Evolutionary conservation across 164 flowering plant species (phyloP).

Genomic region (Berberis thunbergii): DNA sequence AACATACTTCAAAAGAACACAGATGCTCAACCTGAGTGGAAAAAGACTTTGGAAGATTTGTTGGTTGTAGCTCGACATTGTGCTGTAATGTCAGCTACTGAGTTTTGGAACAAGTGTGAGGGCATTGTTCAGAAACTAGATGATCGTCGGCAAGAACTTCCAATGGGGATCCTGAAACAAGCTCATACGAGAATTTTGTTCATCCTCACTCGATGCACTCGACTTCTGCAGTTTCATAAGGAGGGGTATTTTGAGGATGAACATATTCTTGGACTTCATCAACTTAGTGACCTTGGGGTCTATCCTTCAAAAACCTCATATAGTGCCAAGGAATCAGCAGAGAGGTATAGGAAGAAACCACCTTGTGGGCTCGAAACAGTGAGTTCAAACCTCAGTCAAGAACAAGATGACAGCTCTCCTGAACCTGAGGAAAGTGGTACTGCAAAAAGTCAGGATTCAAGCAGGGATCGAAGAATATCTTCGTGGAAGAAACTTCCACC

Average conservation of each 20-base stretch:
- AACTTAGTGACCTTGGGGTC: conserved; percentile 90
- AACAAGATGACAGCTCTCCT: conserved; percentile 21
- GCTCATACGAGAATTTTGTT: conserved; percentile 83
- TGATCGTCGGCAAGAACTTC: conserved; percentile 88
- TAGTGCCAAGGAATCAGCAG: conserved; percentile 27
- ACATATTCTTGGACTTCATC: conserved; percentile 63
- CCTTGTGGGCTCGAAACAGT: conserved; percentile 25
- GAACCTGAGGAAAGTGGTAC: conserved; percentile 47
- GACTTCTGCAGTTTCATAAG: conserved; percentile 89
- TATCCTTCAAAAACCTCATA: conserved; percentile 37
- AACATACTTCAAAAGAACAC: conserved; percentile 51
- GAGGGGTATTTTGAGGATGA: conserved; percentile 70
- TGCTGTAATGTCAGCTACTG: conserved; percentile 74
- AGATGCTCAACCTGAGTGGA: conserved; percentile 60
- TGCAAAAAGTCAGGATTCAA: conserved; percentile 64
- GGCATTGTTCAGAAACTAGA: conserved; percentile 82
- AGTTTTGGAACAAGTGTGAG: conserved; percentile 92
- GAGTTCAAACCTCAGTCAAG: conserved; percentile 16
- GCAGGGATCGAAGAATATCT: conserved; percentile 69
- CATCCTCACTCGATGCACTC: conserved; percentile 87
- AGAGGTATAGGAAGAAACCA: conserved; percentile 25
- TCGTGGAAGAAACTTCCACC: conserved; percentile 96
- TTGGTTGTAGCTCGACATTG: conserved; percentile 63
- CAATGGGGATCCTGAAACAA: conserved; percentile 74
- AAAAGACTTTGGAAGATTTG: conserved; percentile 71